A percentile compares a stretch with the other conserved stretches of the same genome.
Conservation (phyloP, 2,329 filamentous ascomycete genomes). For the Zymoseptoria tritici region DNA sequence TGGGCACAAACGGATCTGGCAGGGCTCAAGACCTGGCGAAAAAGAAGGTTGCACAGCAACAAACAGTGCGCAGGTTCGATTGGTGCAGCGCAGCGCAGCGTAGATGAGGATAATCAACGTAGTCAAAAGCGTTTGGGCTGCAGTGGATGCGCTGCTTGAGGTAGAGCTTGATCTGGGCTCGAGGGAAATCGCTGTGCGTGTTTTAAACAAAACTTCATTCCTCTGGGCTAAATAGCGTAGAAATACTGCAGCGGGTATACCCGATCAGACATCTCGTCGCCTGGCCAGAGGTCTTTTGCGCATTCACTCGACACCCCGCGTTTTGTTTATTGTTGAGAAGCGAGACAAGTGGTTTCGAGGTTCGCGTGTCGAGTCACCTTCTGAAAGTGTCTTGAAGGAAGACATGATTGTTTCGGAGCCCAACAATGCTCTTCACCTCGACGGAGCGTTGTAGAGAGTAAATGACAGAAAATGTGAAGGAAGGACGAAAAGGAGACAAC, state of each 20-base stretch:
- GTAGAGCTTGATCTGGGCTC: not conserved
- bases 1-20: not conserved
- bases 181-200: not conserved
- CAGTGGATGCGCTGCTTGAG: not conserved
- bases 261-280: not conserved
- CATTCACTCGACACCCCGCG: not conserved
- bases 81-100: too few relatives aligned
- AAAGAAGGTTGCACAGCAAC: not conserved
- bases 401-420: not conserved
- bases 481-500: not conserved
- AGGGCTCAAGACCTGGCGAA: not conserved
- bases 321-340: not conserved
- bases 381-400: not conserved
- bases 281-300: not conserved
- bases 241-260: not conserved
- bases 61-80: not conserved
- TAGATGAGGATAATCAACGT: not conserved
- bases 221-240: not conserved
- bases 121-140: not conserved
- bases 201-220: not conserved
- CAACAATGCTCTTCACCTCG: not conserved
- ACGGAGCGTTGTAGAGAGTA: not conserved
- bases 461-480: not conserved
- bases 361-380: not conserved
- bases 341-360: not conserved